A percentile compares a stretch with the other conserved stretches of the same genome.
These are phyloP conservation scores for Nitzschia putrida DNA, from an alignment of 108 stramenopile species.

Conservation along the genomic window DNA sequence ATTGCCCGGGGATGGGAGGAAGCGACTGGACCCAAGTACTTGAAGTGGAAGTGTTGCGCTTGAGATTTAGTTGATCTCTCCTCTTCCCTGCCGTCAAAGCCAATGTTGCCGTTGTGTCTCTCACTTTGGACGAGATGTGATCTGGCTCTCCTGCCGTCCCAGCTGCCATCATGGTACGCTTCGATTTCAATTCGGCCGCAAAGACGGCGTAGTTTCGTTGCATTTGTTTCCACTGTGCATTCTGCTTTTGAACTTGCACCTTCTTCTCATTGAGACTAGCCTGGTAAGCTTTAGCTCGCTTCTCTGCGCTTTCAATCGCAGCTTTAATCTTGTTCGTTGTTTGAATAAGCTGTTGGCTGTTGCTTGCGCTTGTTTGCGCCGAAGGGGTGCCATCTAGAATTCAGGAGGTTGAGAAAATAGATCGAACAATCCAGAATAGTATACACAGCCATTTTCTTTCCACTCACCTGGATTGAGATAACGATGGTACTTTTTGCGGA, in stretches of 20 bases:
- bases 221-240: constrained; percentile 2
- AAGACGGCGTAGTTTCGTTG: constrained; percentile 20
- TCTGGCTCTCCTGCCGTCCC: constrained; percentile 13
- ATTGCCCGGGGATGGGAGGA: constrained; percentile 34
- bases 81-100: constrained; percentile 41
- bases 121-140: constrained; percentile 30
- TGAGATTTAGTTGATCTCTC: constrained; percentile 45
- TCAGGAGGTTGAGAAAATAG: background rate
- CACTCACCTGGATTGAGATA: constrained; percentile 54
- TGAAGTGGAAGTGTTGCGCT: constrained; percentile 35
- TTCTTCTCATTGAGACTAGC: constrained; percentile 28
- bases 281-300: constrained; percentile 21
- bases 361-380: constrained; percentile 31
- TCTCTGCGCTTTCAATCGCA: constrained; percentile 31
- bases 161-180: constrained; percentile 13
- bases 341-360: constrained; percentile 38
- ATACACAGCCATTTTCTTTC: background rate
- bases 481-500: constrained; percentile 39
- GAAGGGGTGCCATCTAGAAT: constrained; percentile 41
- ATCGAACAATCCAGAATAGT: too few species aligned
- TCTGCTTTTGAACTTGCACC: constrained; percentile 25
- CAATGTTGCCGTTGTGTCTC: constrained; percentile 39
- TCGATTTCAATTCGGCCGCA: constrained; percentile 22
- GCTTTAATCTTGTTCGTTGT: constrained; percentile 26
- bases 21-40: constrained; percentile 44